Base-by-base conservation (phyloP, 108 stramenopile species). In the Craspedostauros australis region DNA sequence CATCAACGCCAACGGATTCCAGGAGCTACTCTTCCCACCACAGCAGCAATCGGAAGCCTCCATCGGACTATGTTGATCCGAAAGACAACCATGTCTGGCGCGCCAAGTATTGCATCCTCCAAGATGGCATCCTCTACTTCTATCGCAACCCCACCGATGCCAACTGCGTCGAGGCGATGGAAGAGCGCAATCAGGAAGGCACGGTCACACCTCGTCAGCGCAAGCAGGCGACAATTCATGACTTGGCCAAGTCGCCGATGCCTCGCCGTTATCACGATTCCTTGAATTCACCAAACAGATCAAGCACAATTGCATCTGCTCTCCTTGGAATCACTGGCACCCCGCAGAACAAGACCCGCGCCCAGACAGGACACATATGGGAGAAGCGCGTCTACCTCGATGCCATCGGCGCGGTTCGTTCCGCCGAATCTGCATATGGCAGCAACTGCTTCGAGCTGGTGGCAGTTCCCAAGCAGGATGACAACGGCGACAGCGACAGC, bases 351-450 rank as follows among this genome's bases (percentile, higher is more conserved):
- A 19, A 29, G 47, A 49, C 33, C 5, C 5, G 24, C 24, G 0
- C 20, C 0, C 34, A 60, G 5, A 27, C 49, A 19, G 21, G n/a
- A 18, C 5, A 29, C 29, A 25, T 59, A 39, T 88, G 83, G 80
- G 83, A 88, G 52, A 85, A 89, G 41, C 60, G 81, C n/a, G 84
- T 89, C 31, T 70, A 74, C 8, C 65, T 89, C 7, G 56, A 81
- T 53, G 64, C 62, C 34, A 77, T 81, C 16, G 81, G 75, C 16
- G 77, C 75, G 3, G 88, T 89, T 15, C 60, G 79, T 45, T 77
- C 78, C 7, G 79, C 83, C 7, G 84, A 84, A 61, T 50, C 51
- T 39, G 78, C 80, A 31, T 77, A 78, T 54, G 88, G 88, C 1
- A 28, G 31, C 19, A 60, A 79, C 48, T 58, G 79, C 0, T 85